These are phyloP conservation scores for Stephanodiscus triporus DNA, from an alignment of 108 stramenopile species.

Conservation along the genomic window DNA sequence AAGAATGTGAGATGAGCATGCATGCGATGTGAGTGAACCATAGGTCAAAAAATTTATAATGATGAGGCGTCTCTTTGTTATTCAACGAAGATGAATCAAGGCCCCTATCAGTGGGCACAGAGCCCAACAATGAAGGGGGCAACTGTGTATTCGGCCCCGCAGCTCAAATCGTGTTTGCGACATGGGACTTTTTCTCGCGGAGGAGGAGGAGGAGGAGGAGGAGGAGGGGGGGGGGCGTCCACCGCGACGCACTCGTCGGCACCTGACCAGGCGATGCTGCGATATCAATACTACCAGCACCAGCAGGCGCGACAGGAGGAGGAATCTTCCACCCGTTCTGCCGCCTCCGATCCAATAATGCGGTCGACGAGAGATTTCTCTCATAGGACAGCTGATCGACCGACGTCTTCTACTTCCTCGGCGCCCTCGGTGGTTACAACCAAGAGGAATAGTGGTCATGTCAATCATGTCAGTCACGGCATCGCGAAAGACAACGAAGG, in stretches of 20 bases:
- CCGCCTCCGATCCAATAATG: not conserved
- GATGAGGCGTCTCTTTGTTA: too few species aligned
- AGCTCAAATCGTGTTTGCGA: constrained; percentile 21
- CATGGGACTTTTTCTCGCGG: constrained; percentile 13
- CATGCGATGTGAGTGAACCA: too few species aligned
- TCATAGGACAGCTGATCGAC: not conserved
- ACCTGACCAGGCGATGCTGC: constrained; percentile 4
- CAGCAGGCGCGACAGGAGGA: constrained; percentile 17
- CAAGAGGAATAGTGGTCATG: not conserved
- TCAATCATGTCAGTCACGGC: not conserved
- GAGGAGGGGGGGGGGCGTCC: constrained; percentile 1
- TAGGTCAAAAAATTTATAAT: too few species aligned
- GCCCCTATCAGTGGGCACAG: not conserved
- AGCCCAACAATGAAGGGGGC: constrained; percentile 11
- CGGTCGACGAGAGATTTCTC: not conserved
- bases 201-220: not conserved
- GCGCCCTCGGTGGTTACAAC: not conserved
- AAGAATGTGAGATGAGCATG: too few species aligned
- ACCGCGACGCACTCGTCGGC: not conserved
- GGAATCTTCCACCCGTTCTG: not conserved
- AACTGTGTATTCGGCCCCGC: not conserved
- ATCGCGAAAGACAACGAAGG: constrained; percentile 21
- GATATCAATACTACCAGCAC: constrained; percentile 1
- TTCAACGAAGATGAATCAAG: constrained; percentile 6
- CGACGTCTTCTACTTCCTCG: constrained; percentile 5